These are phyloP conservation scores for Blastomyces emzantsi DNA, from an alignment of 2,329 filamentous ascomycete species.

Conservation along the genomic window DNA sequence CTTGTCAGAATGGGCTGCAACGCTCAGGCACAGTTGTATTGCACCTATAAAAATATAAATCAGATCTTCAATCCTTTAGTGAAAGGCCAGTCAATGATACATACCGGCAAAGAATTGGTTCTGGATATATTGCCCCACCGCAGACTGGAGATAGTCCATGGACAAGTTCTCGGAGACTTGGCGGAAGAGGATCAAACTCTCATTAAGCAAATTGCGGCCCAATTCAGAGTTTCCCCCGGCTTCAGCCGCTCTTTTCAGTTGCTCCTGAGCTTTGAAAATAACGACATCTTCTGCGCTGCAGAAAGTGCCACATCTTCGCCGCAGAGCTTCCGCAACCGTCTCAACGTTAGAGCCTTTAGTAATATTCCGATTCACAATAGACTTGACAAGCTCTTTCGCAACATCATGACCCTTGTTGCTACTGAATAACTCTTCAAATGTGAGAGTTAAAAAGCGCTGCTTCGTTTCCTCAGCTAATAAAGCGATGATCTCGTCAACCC, in stretches of 20 bases:
- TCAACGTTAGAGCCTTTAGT: constrained; percentile 95
- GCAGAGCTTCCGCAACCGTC: constrained; percentile 88
- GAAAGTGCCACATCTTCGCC: constrained; percentile 89
- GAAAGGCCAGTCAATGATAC: constrained; percentile 11
- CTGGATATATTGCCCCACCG: constrained; percentile 67
- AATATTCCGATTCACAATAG: constrained; percentile 96
- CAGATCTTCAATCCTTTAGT: constrained; percentile 12
- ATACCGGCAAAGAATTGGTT: constrained; percentile 77
- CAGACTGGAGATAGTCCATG: constrained; percentile 67
- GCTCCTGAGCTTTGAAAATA: constrained; percentile 96
- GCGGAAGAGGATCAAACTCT: constrained; percentile 80
- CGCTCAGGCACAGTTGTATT: constrained; percentile 74
- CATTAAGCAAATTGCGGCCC: constrained; percentile 71
- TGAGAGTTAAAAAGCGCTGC: constrained; percentile 63
- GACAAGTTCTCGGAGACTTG: constrained; percentile 78
- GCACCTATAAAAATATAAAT: constrained; percentile 45
- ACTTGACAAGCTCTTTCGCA: constrained; percentile 90
- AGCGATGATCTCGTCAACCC: constrained; percentile 75
- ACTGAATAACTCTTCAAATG: constrained; percentile 81
- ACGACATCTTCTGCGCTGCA: constrained; percentile 95
- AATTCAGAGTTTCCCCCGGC: constrained; percentile 64
- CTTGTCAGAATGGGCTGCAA: constrained; percentile 76
- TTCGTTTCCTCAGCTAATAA: constrained; percentile 63
- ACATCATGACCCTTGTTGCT: constrained; percentile 71
- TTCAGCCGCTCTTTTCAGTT: constrained; percentile 79